Percentiles rank a stretch among this genome's conserved stretches.
Evolutionary conservation across 2,329 filamentous ascomycete genomes (phyloP).

Genomic region (Neopestalotiopsis clavispora): DNA sequence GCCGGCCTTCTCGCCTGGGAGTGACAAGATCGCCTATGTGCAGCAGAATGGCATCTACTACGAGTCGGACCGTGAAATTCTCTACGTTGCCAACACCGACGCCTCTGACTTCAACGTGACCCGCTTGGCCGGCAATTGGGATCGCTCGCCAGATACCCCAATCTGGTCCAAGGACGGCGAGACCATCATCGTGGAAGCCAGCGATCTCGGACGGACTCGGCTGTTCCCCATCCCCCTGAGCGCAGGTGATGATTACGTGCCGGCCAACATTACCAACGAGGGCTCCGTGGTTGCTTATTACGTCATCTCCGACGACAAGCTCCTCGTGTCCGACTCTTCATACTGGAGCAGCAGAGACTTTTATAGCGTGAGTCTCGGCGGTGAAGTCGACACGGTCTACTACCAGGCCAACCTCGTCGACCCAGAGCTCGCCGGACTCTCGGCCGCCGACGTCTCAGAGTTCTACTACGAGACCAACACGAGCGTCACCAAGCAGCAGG

Average conservation of each 20-base stretch:
- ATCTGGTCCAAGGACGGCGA: slow-evolving; percentile 35
- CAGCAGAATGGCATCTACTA: slow-evolving; percentile 66
- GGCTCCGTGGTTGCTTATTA: slow-evolving; percentile 35
- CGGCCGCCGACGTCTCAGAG: slow-evolving; percentile 37
- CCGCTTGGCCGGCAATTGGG: slow-evolving; percentile 37
- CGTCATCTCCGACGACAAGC: slow-evolving; percentile 30
- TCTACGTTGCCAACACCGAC: slow-evolving; percentile 48
- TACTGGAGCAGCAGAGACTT: slow-evolving; percentile 41
- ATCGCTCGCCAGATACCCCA: slow-evolving; percentile 32
- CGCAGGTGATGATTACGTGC: slow-evolving; percentile 33
- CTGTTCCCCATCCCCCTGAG: slow-evolving; percentile 37
- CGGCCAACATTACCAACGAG: slow-evolving; percentile 39
- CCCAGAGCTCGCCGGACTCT: slow-evolving; percentile 36
- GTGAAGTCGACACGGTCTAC: slow-evolving; percentile 34
- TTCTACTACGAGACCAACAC: slow-evolving; percentile 41
- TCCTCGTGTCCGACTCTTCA: slow-evolving; percentile 39
- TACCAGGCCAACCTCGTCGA: slow-evolving; percentile 42
- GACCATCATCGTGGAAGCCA: slow-evolving; percentile 34
- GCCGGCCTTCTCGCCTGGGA: slow-evolving; percentile 60
- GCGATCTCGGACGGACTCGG: slow-evolving; percentile 35
- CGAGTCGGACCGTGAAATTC: slow-evolving; percentile 48
- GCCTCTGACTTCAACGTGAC: slow-evolving; percentile 48
- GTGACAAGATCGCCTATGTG: slow-evolving; percentile 62
- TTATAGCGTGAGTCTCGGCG: slow-evolving; percentile 32
- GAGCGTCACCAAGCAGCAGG: slow-evolving; percentile 36